Evolutionary conservation across 495 filamentous ascomycete genomes (phyloP).

Genomic region (Lophiotrema nucula): DNA sequence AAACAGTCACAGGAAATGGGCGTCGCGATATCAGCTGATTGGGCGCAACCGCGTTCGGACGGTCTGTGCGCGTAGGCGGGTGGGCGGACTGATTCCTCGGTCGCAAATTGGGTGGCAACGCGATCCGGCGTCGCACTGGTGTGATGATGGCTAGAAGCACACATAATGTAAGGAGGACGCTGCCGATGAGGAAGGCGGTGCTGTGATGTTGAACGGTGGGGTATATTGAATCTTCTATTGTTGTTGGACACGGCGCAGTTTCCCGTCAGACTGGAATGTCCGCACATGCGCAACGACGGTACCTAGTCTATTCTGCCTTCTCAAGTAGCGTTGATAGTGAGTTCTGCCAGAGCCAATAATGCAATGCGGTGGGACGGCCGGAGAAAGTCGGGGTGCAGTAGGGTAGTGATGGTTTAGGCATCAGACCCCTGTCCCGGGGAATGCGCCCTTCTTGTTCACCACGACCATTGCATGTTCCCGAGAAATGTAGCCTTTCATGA

Average conservation of each 20-base stretch:
- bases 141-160: neutral
- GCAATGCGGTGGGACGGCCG: neutral
- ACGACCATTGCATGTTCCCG: constrained; percentile 86
- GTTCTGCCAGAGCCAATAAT: constrained; percentile 14
- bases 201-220: neutral
- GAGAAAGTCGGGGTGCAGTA: constrained; percentile 13
- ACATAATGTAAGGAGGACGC: neutral
- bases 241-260: no score
- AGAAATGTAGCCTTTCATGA: constrained; percentile 97
- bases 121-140: neutral
- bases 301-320: no score
- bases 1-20: neutral
- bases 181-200: no score
- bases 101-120: neutral
- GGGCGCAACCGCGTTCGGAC: constrained; percentile 1
- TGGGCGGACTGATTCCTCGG: neutral
- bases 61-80: constrained; percentile 8
- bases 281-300: no score
- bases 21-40: constrained; percentile 28
- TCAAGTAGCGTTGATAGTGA: no score
- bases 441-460: constrained; percentile 84
- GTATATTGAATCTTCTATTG: no score
- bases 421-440: constrained; percentile 89
- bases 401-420: constrained; percentile 21
- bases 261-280: no score